phyloP scores from a whole-genome alignment of 257 asterid species.

The Handroanthus guayacan region DNA sequence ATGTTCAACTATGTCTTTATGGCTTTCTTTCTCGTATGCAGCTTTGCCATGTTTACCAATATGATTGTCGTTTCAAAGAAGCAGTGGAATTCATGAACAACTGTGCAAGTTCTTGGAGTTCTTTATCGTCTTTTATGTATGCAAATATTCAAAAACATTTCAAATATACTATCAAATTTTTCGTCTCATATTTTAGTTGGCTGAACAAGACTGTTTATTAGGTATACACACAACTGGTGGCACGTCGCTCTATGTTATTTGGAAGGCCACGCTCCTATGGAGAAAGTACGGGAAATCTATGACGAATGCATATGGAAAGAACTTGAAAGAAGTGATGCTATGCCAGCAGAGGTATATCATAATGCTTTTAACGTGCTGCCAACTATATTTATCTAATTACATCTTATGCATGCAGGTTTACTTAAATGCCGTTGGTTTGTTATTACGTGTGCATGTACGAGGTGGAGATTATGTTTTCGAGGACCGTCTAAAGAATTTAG shows the following conservation, averaged over 20 bases:
- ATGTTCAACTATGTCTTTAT: background rate
- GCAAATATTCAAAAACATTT: conserved; percentile 32
- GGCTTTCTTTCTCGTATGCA: conserved; percentile 48
- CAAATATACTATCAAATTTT: conserved; percentile 9
- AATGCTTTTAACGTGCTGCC: background rate
- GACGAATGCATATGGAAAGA: conserved; percentile 83
- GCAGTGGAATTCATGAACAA: conserved; percentile 88
- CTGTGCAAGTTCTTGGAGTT: conserved; percentile 83
- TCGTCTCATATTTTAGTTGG: conserved; percentile 19
- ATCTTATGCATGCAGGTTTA: conserved; percentile 65
- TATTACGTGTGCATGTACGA: conserved; percentile 72
- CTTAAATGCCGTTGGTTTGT: conserved; percentile 80
- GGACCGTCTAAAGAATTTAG: conserved; percentile 66
- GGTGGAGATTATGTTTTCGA: conserved; percentile 59
- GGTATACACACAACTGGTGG: conserved; percentile 83
- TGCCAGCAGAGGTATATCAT: conserved; percentile 66
- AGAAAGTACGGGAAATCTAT: conserved; percentile 70
- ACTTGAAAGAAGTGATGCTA: conserved; percentile 75
- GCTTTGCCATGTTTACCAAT: conserved; percentile 96
- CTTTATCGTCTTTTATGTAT: conserved; percentile 87
- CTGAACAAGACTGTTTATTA: conserved; percentile 47
- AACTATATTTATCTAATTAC: conserved; percentile 20
- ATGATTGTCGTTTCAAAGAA: conserved; percentile 84
- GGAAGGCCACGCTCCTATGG: conserved; percentile 81
- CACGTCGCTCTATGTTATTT: conserved; percentile 50